phyloP scores from a whole-genome alignment of 306 rosid species.

The Dryas drummondii region DNA sequence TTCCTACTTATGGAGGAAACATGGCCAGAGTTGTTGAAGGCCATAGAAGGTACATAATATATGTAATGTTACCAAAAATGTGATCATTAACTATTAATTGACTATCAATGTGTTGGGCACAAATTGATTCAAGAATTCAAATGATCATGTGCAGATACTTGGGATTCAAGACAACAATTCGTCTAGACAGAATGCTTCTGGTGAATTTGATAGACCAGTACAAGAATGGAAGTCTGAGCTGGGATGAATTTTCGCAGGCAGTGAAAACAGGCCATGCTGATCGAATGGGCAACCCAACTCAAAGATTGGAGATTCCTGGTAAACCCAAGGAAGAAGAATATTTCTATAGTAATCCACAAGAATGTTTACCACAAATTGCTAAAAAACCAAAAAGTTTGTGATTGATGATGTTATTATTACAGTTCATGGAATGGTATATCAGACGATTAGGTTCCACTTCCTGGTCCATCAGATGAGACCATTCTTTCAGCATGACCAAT shows the following conservation, averaged over 20 bases:
- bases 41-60: slow-evolving; percentile 58
- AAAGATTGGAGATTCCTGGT: slow-evolving; percentile 32
- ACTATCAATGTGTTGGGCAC: no score
- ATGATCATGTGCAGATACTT: slow-evolving; percentile 17
- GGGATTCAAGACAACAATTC: slow-evolving; percentile 40
- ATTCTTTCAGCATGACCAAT: background rate
- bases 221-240: slow-evolving; percentile 36
- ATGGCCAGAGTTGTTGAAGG: slow-evolving; percentile 93
- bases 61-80: background rate
- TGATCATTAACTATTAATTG: background rate
- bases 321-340: slow-evolving; percentile 47
- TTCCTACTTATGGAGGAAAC: slow-evolving; percentile 84
- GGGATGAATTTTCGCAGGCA: slow-evolving; percentile 43
- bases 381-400: background rate
- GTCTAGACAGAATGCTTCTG: slow-evolving; percentile 22
- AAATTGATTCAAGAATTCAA: no score
- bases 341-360: slow-evolving; percentile 44
- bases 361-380: slow-evolving; percentile 38
- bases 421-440: background rate
- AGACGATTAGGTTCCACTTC: background rate
- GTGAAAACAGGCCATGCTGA: slow-evolving; percentile 39
- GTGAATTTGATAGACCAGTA: slow-evolving; percentile 36
- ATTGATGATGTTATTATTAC: background rate
- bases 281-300: slow-evolving; percentile 32
- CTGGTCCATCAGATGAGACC: slow-evolving; percentile 1